Percentiles rank a stretch among this genome's conserved stretches.
Evolutionary conservation across 2,329 filamentous ascomycete species (phyloP).

Genomic region (Mycosphaerella sp.): DNA sequence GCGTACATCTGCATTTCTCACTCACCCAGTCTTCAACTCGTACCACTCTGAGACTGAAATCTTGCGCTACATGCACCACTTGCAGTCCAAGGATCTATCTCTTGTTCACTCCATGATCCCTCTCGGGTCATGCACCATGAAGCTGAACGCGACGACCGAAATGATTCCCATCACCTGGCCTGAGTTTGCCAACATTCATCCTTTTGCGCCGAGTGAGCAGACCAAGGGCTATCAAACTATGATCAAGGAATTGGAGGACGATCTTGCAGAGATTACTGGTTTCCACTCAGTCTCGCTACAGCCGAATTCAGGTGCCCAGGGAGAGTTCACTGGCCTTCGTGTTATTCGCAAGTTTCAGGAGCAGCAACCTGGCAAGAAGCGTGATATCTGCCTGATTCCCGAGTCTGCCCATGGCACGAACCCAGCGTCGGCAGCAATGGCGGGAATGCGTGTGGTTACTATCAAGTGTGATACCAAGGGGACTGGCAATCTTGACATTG

Average conservation of each 20-base stretch:
- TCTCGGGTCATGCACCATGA: slow-evolving; percentile 96
- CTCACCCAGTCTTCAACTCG: slow-evolving; percentile 89
- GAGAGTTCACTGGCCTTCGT: slow-evolving; percentile 85
- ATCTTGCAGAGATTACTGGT: slow-evolving; percentile 77
- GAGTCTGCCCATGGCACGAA: slow-evolving; percentile 96
- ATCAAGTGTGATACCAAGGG: slow-evolving; percentile 75
- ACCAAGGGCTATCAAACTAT: slow-evolving; percentile 64
- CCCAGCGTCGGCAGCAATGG: slow-evolving; percentile 91
- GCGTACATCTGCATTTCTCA: slow-evolving; percentile 69
- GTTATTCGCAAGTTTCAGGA: slow-evolving; percentile 82
- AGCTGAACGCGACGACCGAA: slow-evolving; percentile 88
- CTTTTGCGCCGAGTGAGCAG: slow-evolving; percentile 61
- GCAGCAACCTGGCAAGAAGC: slow-evolving; percentile 58
- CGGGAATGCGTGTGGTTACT: slow-evolving; percentile 86
- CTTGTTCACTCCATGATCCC: slow-evolving; percentile 97
- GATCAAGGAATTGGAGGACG: slow-evolving; percentile 64
- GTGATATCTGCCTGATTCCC: slow-evolving; percentile 90
- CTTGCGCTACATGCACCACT: slow-evolving; percentile 84
- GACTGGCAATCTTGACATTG: slow-evolving; percentile 84
- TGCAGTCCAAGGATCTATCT: slow-evolving; percentile 91
- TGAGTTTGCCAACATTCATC: slow-evolving; percentile 73
- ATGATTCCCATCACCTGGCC: slow-evolving; percentile 81
- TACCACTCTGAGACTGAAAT: slow-evolving; percentile 94
- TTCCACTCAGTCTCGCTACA: slow-evolving; percentile 87
- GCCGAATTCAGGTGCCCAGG: slow-evolving; percentile 93